These are phyloP conservation scores for Candida ovalis DNA, from an alignment of 805 yeast species.

Conservation along the genomic window DNA sequence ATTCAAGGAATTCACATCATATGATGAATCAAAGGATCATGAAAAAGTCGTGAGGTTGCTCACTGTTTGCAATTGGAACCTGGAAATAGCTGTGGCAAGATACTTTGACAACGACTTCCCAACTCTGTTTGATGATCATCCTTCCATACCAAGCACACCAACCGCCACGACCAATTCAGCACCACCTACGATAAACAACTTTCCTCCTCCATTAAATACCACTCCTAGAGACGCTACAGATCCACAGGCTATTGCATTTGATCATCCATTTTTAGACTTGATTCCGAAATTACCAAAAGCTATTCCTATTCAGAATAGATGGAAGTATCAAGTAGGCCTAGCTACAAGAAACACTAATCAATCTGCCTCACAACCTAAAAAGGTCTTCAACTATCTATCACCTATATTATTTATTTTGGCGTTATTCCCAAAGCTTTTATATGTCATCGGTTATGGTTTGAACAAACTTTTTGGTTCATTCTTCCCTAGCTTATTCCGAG, in stretches of 20 bases:
- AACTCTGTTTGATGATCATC: slow-evolving; percentile 21
- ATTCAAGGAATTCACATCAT: slow-evolving; percentile 49
- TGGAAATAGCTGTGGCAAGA: slow-evolving; percentile 57
- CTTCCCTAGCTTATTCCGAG: slow-evolving; percentile 31
- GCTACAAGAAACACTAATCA: slow-evolving; percentile 2
- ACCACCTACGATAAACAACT: neutral
- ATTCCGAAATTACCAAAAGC: slow-evolving; percentile 35
- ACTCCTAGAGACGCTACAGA: neutral
- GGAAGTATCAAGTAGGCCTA: slow-evolving; percentile 34
- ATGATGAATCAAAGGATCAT: slow-evolving; percentile 41
- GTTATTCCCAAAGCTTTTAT: slow-evolving; percentile 50
- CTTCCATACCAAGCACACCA: neutral
- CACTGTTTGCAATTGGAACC: slow-evolving; percentile 52
- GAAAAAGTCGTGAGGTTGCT: slow-evolving; percentile 45
- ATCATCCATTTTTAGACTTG: slow-evolving; percentile 23
- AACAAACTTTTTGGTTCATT: slow-evolving; percentile 31
- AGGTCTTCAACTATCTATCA: slow-evolving; percentile 11
- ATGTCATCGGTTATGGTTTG: slow-evolving; percentile 39
- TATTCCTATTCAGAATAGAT: slow-evolving; percentile 31
- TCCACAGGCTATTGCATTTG: slow-evolving; percentile 19
- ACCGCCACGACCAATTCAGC: neutral
- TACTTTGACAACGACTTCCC: slow-evolving; percentile 57
- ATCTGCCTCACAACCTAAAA: slow-evolving; percentile 2
- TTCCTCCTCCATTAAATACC: neutral
- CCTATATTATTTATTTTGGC: slow-evolving; percentile 50